These are phyloP conservation scores for Aspergillus mulundensis DNA, from an alignment of 495 filamentous ascomycete species.

Conservation along the genomic window DNA sequence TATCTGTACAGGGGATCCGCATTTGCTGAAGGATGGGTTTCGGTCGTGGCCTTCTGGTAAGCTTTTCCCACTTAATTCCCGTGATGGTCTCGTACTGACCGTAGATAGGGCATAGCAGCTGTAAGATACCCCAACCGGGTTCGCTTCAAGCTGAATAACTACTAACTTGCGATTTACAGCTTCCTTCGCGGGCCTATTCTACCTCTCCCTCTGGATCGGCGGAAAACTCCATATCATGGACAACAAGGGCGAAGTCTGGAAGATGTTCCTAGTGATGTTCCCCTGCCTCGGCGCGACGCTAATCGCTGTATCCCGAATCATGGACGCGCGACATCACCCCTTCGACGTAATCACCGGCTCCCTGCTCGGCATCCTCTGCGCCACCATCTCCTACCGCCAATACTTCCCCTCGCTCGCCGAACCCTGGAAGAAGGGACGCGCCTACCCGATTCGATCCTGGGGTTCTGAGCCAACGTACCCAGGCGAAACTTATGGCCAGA, in stretches of 20 bases:
- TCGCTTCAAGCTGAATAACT: not conserved
- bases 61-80: slow-evolving; percentile 11
- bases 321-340: slow-evolving; percentile 83
- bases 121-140: slow-evolving; percentile 27
- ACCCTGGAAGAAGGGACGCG: slow-evolving; percentile 56
- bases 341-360: slow-evolving; percentile 84
- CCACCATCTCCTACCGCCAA: slow-evolving; percentile 49
- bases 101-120: slow-evolving; percentile 48
- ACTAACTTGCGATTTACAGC: slow-evolving; percentile 27
- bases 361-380: slow-evolving; percentile 54
- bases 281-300: slow-evolving; percentile 52
- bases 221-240: slow-evolving; percentile 56
- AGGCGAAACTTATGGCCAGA: not conserved
- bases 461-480: slow-evolving; percentile 38
- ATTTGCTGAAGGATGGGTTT: slow-evolving; percentile 78
- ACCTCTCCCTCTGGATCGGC: slow-evolving; percentile 60
- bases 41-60: slow-evolving; percentile 74
- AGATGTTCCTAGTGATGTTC: slow-evolving; percentile 63
- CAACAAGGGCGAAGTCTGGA: slow-evolving; percentile 72
- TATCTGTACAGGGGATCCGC: slow-evolving; percentile 65
- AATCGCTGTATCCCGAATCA: slow-evolving; percentile 53
- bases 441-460: slow-evolving; percentile 60
- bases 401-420: slow-evolving; percentile 56
- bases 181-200: slow-evolving; percentile 76
- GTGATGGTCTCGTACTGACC: slow-evolving; percentile 30